phyloP scores from a whole-genome alignment of 2,329 filamentous ascomycete genomes.

The Epichloe brachyelytri region DNA sequence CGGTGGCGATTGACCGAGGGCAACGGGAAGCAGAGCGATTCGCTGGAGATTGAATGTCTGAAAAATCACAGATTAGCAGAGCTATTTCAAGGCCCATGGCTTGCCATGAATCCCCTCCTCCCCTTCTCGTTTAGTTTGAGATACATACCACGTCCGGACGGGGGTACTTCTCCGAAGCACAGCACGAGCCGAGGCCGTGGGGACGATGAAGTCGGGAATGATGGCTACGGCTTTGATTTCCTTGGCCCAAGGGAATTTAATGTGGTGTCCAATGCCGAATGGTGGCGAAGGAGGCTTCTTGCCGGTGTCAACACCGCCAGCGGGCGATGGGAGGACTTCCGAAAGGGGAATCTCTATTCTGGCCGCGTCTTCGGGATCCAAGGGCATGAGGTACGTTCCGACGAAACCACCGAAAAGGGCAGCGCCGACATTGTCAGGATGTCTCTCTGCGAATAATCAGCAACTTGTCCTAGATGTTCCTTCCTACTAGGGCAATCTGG shows the following conservation, averaged over 20 bases:
- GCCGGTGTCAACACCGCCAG: constrained; percentile 84
- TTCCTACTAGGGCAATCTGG: too few species aligned
- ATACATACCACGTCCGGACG: constrained; percentile 65
- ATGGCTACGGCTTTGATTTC: constrained; percentile 96
- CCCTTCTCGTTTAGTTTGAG: background rate
- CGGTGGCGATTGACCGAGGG: constrained; percentile 78
- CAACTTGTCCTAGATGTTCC: too few species aligned
- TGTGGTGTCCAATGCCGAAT: constrained; percentile 84
- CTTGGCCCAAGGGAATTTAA: constrained; percentile 85
- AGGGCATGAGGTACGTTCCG: constrained; percentile 87
- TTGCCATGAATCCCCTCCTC: too few species aligned
- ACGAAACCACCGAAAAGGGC: constrained; percentile 94
- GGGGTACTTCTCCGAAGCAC: constrained; percentile 71
- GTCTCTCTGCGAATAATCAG: constrained; percentile 45
- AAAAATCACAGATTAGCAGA: background rate
- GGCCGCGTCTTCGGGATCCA: constrained; percentile 78
- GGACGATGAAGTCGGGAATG: constrained; percentile 89
- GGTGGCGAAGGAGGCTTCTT: constrained; percentile 80
- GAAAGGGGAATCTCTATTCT: constrained; percentile 87
- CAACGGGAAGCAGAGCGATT: constrained; percentile 79
- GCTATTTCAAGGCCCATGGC: background rate
- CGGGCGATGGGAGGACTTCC: constrained; percentile 81
- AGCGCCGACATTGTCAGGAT: constrained; percentile 90
- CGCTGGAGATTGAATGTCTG: constrained; percentile 86
- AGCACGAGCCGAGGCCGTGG: constrained; percentile 80